Conservation (phyloP, 2,329 filamentous ascomycete species). For the Phialocephala sp. region DNA sequence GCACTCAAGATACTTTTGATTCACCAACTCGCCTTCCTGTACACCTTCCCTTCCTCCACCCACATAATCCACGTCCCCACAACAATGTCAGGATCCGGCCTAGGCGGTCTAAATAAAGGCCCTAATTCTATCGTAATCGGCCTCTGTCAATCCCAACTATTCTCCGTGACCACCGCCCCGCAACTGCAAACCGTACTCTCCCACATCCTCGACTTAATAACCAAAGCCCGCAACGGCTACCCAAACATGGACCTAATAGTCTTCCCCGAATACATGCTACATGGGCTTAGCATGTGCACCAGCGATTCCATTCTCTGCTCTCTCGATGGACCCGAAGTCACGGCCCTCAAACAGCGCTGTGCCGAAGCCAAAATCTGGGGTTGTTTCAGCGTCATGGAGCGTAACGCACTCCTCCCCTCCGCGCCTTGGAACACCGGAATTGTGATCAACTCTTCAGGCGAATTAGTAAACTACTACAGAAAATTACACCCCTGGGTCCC, state of each 20-base stretch:
- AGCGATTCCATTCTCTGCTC: slow-evolving; percentile 10
- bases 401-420: slow-evolving; percentile 2
- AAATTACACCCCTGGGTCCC: slow-evolving; percentile 20
- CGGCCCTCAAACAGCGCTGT: slow-evolving; percentile 6
- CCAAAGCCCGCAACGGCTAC: slow-evolving; percentile 10
- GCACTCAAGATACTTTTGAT: not conserved
- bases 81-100: slow-evolving; percentile 11
- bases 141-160: slow-evolving; percentile 13
- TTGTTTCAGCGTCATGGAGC: slow-evolving; percentile 13
- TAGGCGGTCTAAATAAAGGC: slow-evolving; percentile 9
- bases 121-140: slow-evolving; percentile 5
- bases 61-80: slow-evolving; percentile 10
- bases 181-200: slow-evolving; percentile 3
- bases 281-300: slow-evolving; percentile 9
- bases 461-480: slow-evolving; percentile 19
- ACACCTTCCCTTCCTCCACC: not conserved
- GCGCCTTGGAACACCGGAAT: slow-evolving; percentile 19
- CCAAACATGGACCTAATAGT: slow-evolving; percentile 9
- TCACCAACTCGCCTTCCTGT: not conserved
- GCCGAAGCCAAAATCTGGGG: slow-evolving; percentile 12
- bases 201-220: slow-evolving; percentile 5
- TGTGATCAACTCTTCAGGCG: slow-evolving; percentile 14
- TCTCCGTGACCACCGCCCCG: slow-evolving; percentile 8
- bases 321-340: slow-evolving; percentile 7
- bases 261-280: slow-evolving; percentile 11